Percentiles rank a stretch among this genome's conserved stretches.
phyloP scores from a whole-genome alignment of 176 grass and related monocot genomes.

The Zizania latifolia region DNA sequence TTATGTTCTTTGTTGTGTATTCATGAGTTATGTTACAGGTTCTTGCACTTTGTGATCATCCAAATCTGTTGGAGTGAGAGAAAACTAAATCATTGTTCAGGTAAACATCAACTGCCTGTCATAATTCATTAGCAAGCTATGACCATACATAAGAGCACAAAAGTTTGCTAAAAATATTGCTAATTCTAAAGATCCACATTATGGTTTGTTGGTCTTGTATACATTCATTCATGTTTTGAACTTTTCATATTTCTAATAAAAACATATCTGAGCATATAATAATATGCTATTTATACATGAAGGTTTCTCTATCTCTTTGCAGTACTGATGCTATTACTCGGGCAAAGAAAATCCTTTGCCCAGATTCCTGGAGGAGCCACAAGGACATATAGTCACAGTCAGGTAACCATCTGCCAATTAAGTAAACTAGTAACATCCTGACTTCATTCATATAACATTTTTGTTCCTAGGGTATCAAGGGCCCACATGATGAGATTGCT shows the following conservation, averaged over 20 bases:
- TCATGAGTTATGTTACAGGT: constrained; percentile 55
- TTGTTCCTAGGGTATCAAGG: constrained; percentile 76
- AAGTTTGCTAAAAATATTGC: background rate
- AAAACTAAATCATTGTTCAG: constrained; percentile 77
- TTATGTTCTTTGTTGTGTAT: background rate
- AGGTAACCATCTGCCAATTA: constrained; percentile 43
- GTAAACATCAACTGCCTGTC: constrained; percentile 32
- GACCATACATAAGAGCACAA: background rate
- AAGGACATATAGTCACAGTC: constrained; percentile 91
- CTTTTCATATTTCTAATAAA: too few relatives aligned
- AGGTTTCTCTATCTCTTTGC: constrained; percentile 25
- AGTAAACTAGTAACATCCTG: background rate
- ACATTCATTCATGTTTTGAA: too few relatives aligned
- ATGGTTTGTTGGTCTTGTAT: too few relatives aligned
- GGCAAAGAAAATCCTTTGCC: constrained; percentile 69
- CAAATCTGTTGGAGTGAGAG: constrained; percentile 56
- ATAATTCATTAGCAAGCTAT: background rate
- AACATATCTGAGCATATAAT: too few relatives aligned
- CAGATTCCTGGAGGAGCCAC: constrained; percentile 82
- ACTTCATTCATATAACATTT: constrained; percentile 18
- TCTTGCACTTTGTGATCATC: constrained; percentile 86
- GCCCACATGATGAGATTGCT: constrained; percentile 90
- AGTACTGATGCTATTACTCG: constrained; percentile 80
- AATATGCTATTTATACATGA: background rate
- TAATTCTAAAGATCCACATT: background rate